phyloP scores from a whole-genome alignment of 164 flowering plant genomes.

The Brasenia schreberi region DNA sequence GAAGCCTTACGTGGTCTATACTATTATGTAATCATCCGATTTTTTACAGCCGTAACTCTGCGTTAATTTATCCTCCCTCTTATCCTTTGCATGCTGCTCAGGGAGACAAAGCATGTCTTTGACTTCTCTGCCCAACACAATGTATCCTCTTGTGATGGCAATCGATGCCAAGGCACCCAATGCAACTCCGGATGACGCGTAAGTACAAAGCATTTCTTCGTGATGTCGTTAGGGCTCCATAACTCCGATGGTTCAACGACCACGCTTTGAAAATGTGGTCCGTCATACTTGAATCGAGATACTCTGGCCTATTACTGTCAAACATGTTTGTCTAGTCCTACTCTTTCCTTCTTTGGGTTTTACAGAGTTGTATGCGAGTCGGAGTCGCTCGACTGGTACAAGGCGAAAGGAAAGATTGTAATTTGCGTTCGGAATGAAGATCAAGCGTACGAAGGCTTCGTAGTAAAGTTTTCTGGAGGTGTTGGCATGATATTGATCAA shows the following conservation, averaged over 20 bases:
- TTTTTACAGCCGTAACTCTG: too few species aligned
- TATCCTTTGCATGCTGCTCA: background rate
- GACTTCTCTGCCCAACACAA: background rate
- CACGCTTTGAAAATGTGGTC: too few species aligned
- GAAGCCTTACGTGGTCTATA: too few species aligned
- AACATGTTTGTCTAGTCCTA: too few species aligned
- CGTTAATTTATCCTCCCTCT: background rate
- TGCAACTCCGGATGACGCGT: background rate
- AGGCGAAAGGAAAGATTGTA: slow-evolving; percentile 51
- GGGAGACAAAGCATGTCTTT: background rate
- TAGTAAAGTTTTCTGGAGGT: slow-evolving; percentile 29
- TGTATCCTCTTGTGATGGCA: too few species aligned
- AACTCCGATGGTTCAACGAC: too few species aligned
- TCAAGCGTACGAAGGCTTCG: slow-evolving; percentile 32
- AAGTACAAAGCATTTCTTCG: too few species aligned
- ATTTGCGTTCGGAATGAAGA: slow-evolving; percentile 36
- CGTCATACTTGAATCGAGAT: too few species aligned
- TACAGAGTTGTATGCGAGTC: slow-evolving; percentile 12
- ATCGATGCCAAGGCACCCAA: background rate
- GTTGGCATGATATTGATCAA: slow-evolving; percentile 47
- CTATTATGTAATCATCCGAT: too few species aligned
- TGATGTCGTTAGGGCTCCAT: too few species aligned
- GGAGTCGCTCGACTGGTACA: slow-evolving; percentile 28
- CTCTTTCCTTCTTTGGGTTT: too few species aligned
- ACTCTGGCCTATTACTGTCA: too few species aligned